These are phyloP conservation scores for Penicillium waksmanii DNA, from an alignment of 495 filamentous ascomycete genomes.

Conservation along the genomic window DNA sequence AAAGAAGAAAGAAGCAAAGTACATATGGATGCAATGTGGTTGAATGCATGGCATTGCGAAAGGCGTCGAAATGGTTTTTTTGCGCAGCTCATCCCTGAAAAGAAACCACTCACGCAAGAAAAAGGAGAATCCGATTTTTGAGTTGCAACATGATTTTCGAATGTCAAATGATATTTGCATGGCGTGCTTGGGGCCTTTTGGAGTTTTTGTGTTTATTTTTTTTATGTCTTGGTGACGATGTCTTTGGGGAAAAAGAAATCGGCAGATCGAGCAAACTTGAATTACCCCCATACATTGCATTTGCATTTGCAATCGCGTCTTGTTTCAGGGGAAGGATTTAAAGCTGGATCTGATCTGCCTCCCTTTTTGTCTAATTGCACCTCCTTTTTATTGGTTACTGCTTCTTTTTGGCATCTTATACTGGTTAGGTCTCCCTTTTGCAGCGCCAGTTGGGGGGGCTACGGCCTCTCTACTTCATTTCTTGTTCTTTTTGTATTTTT, in stretches of 20 bases:
- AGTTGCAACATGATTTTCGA: constrained; percentile 23
- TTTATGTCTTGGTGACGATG: constrained; percentile 6
- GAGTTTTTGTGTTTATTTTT: constrained; percentile 10
- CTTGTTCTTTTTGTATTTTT: constrained; percentile 17
- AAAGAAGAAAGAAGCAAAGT: constrained; percentile 11
- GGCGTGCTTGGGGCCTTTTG: constrained; percentile 21
- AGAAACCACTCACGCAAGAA: constrained; percentile 17
- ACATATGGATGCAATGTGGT: constrained; percentile 31
- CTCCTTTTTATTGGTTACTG: constrained; percentile 8
- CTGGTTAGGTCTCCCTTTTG: background rate
- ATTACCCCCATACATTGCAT: background rate
- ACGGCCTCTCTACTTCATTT: constrained; percentile 15
- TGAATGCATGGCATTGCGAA: constrained; percentile 35
- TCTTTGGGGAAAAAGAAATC: constrained; percentile 1
- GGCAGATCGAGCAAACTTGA: constrained; percentile 11
- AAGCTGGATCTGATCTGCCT: constrained; percentile 9
- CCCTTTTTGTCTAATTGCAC: constrained; percentile 12
- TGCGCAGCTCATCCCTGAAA: constrained; percentile 1
- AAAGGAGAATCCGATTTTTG: constrained; percentile 20
- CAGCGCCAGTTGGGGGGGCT: constrained; percentile 8
- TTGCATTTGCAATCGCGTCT: background rate
- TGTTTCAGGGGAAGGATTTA: too few relatives aligned
- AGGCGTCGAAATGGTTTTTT: constrained; percentile 27
- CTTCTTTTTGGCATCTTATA: constrained; percentile 13
- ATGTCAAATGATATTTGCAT: constrained; percentile 34